Evolutionary conservation across 495 filamentous ascomycete genomes (phyloP).

Genomic region (Aspergillus nidulans): DNA sequence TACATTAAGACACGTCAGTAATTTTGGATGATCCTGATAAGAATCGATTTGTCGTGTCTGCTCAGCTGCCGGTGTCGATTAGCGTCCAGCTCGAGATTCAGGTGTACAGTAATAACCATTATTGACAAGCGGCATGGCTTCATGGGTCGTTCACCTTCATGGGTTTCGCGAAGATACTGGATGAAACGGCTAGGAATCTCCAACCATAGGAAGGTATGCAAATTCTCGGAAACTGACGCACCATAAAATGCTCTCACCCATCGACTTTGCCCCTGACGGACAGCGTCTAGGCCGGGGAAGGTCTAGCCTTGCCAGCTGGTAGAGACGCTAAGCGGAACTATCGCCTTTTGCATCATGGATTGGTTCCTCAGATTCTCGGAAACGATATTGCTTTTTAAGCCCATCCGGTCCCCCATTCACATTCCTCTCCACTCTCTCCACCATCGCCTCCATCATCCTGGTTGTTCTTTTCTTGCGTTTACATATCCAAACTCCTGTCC

Average conservation of each 20-base stretch:
- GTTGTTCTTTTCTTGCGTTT: not conserved
- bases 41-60: not conserved
- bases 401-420: not conserved
- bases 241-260: not conserved
- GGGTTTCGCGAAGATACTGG: not conserved
- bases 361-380: not conserved
- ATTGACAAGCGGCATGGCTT: not conserved
- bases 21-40: not conserved
- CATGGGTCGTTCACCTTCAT: not conserved
- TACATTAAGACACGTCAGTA: not conserved
- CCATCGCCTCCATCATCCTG: not conserved
- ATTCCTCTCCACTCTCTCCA: conserved; percentile 3
- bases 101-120: not conserved
- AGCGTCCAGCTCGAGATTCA: not conserved
- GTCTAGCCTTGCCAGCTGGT: conserved; percentile 12
- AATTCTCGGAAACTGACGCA: conserved; percentile 13
- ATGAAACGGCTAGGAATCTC: not conserved
- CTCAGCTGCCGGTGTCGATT: not conserved
- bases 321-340: conserved; percentile 3
- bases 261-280: conserved; percentile 13
- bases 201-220: conserved; percentile 5
- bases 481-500: not conserved
- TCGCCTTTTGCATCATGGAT: not conserved
- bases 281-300: not conserved
- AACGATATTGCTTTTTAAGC: not conserved